These are phyloP conservation scores for Gardenia jasminoides DNA, from an alignment of 257 asterid species.

Conservation along the genomic window DNA sequence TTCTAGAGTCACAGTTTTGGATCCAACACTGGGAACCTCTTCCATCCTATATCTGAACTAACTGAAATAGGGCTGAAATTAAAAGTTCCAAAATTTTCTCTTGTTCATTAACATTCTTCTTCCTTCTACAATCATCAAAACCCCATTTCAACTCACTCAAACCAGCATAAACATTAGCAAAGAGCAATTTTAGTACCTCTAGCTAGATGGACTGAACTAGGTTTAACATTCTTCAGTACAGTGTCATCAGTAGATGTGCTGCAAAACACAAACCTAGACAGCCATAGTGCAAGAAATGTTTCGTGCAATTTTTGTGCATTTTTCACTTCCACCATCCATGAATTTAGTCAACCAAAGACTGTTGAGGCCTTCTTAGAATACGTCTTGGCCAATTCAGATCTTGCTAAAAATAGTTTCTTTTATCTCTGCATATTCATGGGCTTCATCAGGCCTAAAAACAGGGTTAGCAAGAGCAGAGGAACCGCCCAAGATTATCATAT, in stretches of 20 bases:
- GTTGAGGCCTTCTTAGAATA: background rate
- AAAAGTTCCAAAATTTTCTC: conserved; percentile 16
- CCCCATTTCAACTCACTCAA: conserved; percentile 26
- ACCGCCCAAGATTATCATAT: conserved; percentile 38
- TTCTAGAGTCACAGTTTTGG: too few species aligned
- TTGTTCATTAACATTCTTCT: background rate
- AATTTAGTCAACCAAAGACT: conserved; percentile 29
- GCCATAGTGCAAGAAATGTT: conserved; percentile 42
- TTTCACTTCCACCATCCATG: conserved; percentile 23
- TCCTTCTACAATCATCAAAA: conserved; percentile 4
- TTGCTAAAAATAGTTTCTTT: background rate
- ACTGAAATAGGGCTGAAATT: conserved; percentile 27
- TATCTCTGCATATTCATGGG: background rate
- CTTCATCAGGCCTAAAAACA: conserved; percentile 17
- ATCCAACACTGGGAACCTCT: conserved; percentile 31
- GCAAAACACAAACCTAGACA: conserved; percentile 28
- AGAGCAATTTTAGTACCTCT: conserved; percentile 37
- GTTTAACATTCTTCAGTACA: conserved; percentile 17
- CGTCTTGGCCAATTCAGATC: background rate
- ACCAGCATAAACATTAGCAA: conserved; percentile 37
- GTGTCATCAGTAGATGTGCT: conserved; percentile 10
- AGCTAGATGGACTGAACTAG: conserved; percentile 30
- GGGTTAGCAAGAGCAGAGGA: conserved; percentile 36
- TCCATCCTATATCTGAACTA: conserved; percentile 56
- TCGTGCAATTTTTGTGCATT: conserved; percentile 25